Base-by-base conservation (phyloP, 108 stramenopile genomes). In the Cyclotella kingstonii region DNA sequence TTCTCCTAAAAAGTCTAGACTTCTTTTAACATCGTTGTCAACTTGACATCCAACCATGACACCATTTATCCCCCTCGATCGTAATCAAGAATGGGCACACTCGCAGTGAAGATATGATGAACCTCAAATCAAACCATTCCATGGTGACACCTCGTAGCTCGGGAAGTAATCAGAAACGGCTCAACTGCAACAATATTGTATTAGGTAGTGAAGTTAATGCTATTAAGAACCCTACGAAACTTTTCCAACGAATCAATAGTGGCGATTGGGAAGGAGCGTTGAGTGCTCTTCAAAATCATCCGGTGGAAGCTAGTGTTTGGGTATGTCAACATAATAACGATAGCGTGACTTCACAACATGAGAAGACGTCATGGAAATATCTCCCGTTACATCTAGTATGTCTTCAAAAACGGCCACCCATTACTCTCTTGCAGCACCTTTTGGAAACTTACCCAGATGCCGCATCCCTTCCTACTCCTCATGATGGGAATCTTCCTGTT, bases 401-500 rank as follows among this genome's bases (percentile, higher is more conserved):
- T 55, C 59, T 81, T 19, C 76, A 81, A 28, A 59, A 50, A 33
- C 33, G 71, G 22, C 76, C 76, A n/a, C 66, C 76, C 8, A 15
- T 60, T 21, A 33, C 54, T 12, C 56, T 81, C n/a, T 45, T 81
- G 34, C 25, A 58, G 27, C 48, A 59, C 27, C 19, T 81, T 41
- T 29, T 81, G 21, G 36, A 58, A 27, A 29, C 47, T 5, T 73
- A 77, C 44, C 76, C 76, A 19, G 29, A 59, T 8, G 76, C 70
- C 35, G 68, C 79, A 12, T 70, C 64, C 17, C 45, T 60, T 19
- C 56, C 62, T 0, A 75, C 68, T 15, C 73, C 59, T 2, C 63
- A 80, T 19, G 74, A 80, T 61, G 79, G 79, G 25, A 80, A 80
- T 41, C 65, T 80, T 26, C 64, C 79, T 12, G 71, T 80, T 19